Base-by-base conservation (phyloP, 768 basidiomycete genomes). In the Leccinellum albellum region DNA sequence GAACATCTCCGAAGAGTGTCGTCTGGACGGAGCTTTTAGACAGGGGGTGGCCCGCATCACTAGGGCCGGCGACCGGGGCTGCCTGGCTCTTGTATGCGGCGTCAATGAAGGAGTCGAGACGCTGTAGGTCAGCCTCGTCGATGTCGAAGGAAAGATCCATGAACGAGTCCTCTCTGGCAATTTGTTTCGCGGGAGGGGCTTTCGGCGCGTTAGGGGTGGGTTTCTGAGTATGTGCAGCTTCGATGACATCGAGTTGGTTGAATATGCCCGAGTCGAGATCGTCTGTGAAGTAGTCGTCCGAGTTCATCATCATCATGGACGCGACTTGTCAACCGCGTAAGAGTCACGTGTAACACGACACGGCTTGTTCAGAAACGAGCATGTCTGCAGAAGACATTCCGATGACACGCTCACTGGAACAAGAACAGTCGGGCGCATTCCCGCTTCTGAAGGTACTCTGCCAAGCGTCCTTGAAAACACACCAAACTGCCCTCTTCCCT, bases 301-400 rank as follows among this genome's bases (percentile, higher is more conserved):
- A 89, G 76, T 84, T 88, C 88, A 91, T 89, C 59, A 63, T 60
- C n/a, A n/a, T n/a, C n/a, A n/a, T n/a, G n/a, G 57, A 33, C 40
- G 20, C 20, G n/a, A 40, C 37, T n/a, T n/a, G 37, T n/a, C 37
- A 9, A 31, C 29, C 44, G 44, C 40, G 56, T 32, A 26, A 21
- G 1, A 14, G 50, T 68, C 67, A 68, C 64, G 66, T 64, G 60
- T 40, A 3, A 12, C 31, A 31, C 28, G 28, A n/a, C 7, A 9
- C 47, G 14, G 20, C 0, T 24, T 4, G 44, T 3, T 32, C 48
- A n/a, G n/a, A n/a, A n/a, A n/a, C n/a, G n/a, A n/a, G 15, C 31
- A 90, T 89, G 89, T 88, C 88, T 26, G 78, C 78, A 52, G 76
- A 80, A 60, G 82, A 85, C 13, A 86, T 88, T 32, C 80, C 87